These are phyloP conservation scores for Fomitopsis betulina DNA, from an alignment of 1,284 basidiomycete species.

Conservation along the genomic window DNA sequence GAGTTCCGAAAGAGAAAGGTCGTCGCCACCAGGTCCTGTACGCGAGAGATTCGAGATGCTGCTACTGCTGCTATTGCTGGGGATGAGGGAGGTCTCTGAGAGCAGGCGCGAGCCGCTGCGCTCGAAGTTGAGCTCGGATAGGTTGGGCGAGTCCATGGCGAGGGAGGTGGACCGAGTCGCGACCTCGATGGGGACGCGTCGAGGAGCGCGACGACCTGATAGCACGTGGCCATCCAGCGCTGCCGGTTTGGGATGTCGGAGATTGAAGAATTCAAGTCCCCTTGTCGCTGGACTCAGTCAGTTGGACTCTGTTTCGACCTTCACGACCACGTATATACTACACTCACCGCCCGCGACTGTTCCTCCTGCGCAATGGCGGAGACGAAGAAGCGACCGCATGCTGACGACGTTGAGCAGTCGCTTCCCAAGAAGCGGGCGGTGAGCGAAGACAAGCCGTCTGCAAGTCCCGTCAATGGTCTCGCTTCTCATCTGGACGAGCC, in stretches of 20 bases:
- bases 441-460: conserved; percentile 50
- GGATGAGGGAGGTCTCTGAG: conserved; percentile 43
- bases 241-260: conserved; percentile 11
- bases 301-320: not conserved
- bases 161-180: not conserved
- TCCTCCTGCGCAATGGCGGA: conserved; percentile 37
- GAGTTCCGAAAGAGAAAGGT: conserved; percentile 61
- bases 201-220: not conserved
- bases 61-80: conserved; percentile 28
- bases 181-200: conserved; percentile 1
- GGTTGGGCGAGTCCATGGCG: conserved; percentile 30
- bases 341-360: not conserved
- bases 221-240: conserved; percentile 1
- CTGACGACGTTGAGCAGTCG: conserved; percentile 48
- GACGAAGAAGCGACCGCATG: conserved; percentile 58
- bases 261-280: conserved; percentile 15
- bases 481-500: conserved; percentile 46
- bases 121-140: conserved; percentile 30
- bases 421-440: conserved; percentile 66
- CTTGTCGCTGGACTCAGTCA: not conserved
- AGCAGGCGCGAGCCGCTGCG: conserved; percentile 43
- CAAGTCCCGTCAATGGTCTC: conserved; percentile 53
- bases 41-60: conserved; percentile 34
- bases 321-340: not conserved
- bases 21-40: conserved; percentile 44